These are phyloP conservation scores for Colletotrichum eremochloae DNA, from an alignment of 2,329 filamentous ascomycete species.

Conservation along the genomic window DNA sequence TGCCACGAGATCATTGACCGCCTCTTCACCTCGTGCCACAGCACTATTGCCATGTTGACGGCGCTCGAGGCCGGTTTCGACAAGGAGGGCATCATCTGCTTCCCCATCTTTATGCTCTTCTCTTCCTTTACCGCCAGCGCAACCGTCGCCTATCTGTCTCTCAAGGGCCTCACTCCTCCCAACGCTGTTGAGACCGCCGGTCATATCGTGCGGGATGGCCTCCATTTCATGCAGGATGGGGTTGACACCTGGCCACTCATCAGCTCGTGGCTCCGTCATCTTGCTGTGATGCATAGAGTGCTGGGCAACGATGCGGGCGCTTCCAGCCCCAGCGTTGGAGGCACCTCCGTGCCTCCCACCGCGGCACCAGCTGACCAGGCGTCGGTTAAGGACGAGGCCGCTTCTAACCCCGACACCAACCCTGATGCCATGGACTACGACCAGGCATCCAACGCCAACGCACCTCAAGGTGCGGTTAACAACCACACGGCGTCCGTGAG, in stretches of 20 bases:
- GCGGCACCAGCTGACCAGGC: conserved; percentile 48
- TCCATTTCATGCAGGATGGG: conserved; percentile 70
- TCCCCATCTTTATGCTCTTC: conserved; percentile 75
- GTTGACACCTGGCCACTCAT: conserved; percentile 72
- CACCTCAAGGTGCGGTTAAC: conserved; percentile 48
- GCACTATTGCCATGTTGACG: conserved; percentile 67
- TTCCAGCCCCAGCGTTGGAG: conserved; percentile 48
- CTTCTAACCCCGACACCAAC: conserved; percentile 68
- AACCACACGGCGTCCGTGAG: conserved; percentile 48
- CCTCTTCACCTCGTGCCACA: conserved; percentile 71
- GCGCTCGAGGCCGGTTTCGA: conserved; percentile 69
- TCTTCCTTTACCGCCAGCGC: conserved; percentile 72
- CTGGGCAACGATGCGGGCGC: conserved; percentile 65
- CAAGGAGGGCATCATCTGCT: conserved; percentile 70
- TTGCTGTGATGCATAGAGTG: conserved; percentile 73
- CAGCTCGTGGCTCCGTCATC: conserved; percentile 70
- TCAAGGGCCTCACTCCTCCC: conserved; percentile 70
- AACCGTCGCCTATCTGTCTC: conserved; percentile 72
- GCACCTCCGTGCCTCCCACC: conserved; percentile 50
- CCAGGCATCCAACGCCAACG: conserved; percentile 53
- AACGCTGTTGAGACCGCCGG: conserved; percentile 70
- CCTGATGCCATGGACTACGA: conserved; percentile 71
- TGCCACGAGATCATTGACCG: conserved; percentile 67
- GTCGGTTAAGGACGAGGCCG: conserved; percentile 67
- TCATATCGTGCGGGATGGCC: conserved; percentile 69